Evolutionary conservation across 257 asterid genomes (phyloP).

Genomic region (Primulina tabacum): DNA sequence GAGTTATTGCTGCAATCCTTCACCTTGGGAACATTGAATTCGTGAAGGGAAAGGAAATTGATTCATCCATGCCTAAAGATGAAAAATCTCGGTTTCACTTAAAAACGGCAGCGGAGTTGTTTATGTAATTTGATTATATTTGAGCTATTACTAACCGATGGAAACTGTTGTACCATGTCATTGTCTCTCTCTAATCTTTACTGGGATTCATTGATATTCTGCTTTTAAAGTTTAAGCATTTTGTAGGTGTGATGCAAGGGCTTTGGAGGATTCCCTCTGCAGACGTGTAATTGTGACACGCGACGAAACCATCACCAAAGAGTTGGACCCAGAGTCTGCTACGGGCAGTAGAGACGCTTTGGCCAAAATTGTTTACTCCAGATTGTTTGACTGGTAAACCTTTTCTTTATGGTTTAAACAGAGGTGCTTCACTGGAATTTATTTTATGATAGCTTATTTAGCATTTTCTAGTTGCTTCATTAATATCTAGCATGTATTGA

Average conservation of each 20-base stretch:
- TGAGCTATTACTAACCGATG: slow-evolving; percentile 17
- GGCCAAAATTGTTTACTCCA: slow-evolving; percentile 88
- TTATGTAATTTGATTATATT: slow-evolving; percentile 57
- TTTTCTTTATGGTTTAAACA: slow-evolving; percentile 13
- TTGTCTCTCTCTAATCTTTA: slow-evolving; percentile 12
- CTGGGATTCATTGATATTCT: slow-evolving; percentile 14
- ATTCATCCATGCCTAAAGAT: slow-evolving; percentile 93
- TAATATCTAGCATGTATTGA: slow-evolving; percentile 5
- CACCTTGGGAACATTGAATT: slow-evolving; percentile 97
- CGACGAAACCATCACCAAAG: slow-evolving; percentile 89
- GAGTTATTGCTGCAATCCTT: slow-evolving; percentile 93
- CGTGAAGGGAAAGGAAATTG: slow-evolving; percentile 79
- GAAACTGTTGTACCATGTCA: background rate
- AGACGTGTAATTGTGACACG: slow-evolving; percentile 94
- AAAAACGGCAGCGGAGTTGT: slow-evolving; percentile 83
- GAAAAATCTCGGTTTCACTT: slow-evolving; percentile 92
- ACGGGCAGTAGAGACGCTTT: slow-evolving; percentile 88
- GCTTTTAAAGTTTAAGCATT: slow-evolving; percentile 20
- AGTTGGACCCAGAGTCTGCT: slow-evolving; percentile 94
- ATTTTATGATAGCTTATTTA: slow-evolving; percentile 1
- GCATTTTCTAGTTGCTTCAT: background rate
- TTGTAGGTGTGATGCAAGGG: slow-evolving; percentile 87
- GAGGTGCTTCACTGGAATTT: background rate
- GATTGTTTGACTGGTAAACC: slow-evolving; percentile 91
- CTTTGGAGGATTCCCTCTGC: slow-evolving; percentile 94